phyloP scores from a whole-genome alignment of 2,329 filamentous ascomycete genomes.

The Whalleya microplaca region DNA sequence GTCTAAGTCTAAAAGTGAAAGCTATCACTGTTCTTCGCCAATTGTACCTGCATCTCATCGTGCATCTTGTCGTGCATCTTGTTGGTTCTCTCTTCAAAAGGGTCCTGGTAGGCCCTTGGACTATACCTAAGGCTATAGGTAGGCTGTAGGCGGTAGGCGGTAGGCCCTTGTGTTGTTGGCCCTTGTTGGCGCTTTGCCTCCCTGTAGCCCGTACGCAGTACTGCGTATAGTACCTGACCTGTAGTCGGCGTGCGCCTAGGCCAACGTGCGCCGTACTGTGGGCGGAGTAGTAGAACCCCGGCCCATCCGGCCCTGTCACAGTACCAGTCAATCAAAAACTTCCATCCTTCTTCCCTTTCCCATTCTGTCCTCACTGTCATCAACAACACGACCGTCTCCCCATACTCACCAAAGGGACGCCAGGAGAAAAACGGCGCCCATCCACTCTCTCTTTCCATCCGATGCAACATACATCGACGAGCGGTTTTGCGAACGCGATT shows the following conservation, averaged over 20 bases:
- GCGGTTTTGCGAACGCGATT: conserved; percentile 3
- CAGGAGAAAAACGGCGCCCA: conserved; percentile 15
- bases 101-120: too few species aligned
- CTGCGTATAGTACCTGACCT: neutral
- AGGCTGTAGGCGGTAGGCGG: too few species aligned
- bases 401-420: conserved; percentile 17
- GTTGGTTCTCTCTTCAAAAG: too few species aligned
- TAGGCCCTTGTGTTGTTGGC: too few species aligned
- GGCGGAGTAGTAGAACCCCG: conserved; percentile 25
- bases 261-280: conserved; percentile 19
- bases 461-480: neutral
- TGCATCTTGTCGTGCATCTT: too few species aligned
- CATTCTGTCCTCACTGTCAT: conserved; percentile 28
- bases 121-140: too few species aligned
- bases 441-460: conserved; percentile 4
- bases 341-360: conserved; percentile 29
- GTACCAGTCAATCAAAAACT: conserved; percentile 31
- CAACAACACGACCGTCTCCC: conserved; percentile 28
- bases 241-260: conserved; percentile 8
- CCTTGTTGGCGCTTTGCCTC: neutral
- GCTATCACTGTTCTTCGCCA: too few species aligned
- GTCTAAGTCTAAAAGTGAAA: too few species aligned
- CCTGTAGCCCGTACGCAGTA: neutral
- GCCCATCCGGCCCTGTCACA: conserved; percentile 19
- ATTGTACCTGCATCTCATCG: too few species aligned